Evolutionary conservation across 208 protist species (phyloP).

Genomic region (Leishmania aethiopica): DNA sequence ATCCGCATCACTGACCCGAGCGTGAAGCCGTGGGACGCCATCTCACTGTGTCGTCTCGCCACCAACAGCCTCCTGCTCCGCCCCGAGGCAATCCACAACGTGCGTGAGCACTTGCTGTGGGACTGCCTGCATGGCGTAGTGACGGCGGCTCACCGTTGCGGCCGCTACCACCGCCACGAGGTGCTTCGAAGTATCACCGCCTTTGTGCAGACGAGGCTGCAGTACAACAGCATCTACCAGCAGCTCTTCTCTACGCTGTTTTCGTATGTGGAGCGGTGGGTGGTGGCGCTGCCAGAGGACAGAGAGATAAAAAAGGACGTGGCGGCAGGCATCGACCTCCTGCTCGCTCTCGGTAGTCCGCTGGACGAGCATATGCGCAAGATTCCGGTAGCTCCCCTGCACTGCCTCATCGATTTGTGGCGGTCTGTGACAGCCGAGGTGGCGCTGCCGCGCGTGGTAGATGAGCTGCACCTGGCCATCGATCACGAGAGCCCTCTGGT

Average conservation of each 20-base stretch:
- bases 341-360: constrained; percentile 51
- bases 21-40: constrained; percentile 78
- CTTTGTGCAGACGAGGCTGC: constrained; percentile 51
- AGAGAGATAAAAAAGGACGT: constrained; percentile 69
- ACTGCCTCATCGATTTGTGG: constrained; percentile 84
- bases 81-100: constrained; percentile 36
- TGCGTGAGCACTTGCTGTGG: constrained; percentile 73
- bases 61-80: constrained; percentile 72
- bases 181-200: constrained; percentile 67
- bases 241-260: constrained; percentile 80
- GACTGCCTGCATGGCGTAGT: constrained; percentile 89
- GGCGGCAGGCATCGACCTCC: constrained; percentile 79
- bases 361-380: constrained; percentile 45
- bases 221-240: constrained; percentile 34
- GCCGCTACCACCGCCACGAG: constrained; percentile 65
- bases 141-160: constrained; percentile 74
- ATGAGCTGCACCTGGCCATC: constrained; percentile 41
- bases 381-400: constrained; percentile 71
- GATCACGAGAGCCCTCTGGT: constrained; percentile 25
- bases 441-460: constrained; percentile 70
- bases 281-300: constrained; percentile 34
- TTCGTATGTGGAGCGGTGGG: constrained; percentile 67
- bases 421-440: constrained; percentile 47
- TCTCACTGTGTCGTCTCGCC: constrained; percentile 63
- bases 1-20: constrained; percentile 62